Conservation (phyloP, 768 basidiomycete species). For the Tylopilus intermedius region DNA sequence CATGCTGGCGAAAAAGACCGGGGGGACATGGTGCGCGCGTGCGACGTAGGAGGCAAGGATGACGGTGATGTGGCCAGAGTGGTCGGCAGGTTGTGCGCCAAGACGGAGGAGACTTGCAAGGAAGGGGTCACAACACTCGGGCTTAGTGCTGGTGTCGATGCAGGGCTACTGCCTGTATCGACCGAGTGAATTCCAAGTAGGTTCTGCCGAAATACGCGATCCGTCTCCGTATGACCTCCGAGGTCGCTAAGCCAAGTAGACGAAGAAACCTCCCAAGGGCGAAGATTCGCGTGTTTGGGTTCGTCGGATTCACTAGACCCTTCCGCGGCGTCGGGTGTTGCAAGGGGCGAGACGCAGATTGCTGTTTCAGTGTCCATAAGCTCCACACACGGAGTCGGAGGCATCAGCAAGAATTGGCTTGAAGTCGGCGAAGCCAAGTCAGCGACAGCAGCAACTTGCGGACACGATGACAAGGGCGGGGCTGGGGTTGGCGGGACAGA, state of each 20-base stretch:
- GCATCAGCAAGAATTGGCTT: conserved; percentile 27
- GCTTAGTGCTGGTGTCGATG: conserved; percentile 23
- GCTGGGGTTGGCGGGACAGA: conserved; percentile 9
- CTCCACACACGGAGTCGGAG: conserved; percentile 18
- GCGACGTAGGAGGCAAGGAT: conserved; percentile 12
- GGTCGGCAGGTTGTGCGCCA: conserved; percentile 13
- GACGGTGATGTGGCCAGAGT: conserved; percentile 15
- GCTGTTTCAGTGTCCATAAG: conserved; percentile 7
- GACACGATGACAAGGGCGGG: conserved; percentile 4
- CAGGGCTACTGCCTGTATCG: conserved; percentile 19
- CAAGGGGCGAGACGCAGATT: conserved; percentile 11
- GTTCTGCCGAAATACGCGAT: conserved; percentile 28
- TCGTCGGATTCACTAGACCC: conserved; percentile 7
- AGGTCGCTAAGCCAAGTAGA: conserved; percentile 32
- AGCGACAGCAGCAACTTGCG: conserved; percentile 6
- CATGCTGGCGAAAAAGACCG: conserved; percentile 11
- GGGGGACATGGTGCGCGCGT: conserved; percentile 12
- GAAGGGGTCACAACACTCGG: conserved; percentile 21
- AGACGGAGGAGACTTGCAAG: conserved; percentile 13
- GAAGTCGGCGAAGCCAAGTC: conserved; percentile 25
- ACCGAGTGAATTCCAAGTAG: conserved; percentile 10
- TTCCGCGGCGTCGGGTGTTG: conserved; percentile 4
- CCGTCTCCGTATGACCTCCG: conserved; percentile 29
- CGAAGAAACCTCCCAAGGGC: conserved; percentile 17
- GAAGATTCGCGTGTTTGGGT: conserved; percentile 14